Base-by-base conservation (phyloP, 352 stramenopile genomes). In the Globisporangium yorkense region DNA sequence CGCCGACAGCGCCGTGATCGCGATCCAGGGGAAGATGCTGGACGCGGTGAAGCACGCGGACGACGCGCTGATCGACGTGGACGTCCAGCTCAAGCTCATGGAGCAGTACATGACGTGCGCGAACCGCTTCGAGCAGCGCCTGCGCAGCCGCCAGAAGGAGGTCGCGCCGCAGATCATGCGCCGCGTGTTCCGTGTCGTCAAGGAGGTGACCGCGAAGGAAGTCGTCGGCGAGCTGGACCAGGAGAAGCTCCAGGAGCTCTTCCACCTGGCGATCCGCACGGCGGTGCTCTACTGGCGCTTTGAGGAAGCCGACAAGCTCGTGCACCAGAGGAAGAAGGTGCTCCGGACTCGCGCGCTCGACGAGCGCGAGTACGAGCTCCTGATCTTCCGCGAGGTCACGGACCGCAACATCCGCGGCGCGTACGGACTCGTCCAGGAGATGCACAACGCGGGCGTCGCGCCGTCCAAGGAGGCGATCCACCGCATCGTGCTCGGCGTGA, bases 51-150 rank as follows among this genome's bases (percentile, higher is more conserved):
- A n/a, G 13, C 31, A 71, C 39, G 69, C 68, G 31, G 58, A 64
- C n/a, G 65, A 74, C 16, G 51, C 33, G 33, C 33, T 39, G 6
- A 9, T 44, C 16, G 80, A 91, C 46, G 31, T 89, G 56, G 78
- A 88, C 37, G 66, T 89, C 39, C 64, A 65, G 0, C 40, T 79
- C 8, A 87, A 83, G 51, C 56, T 89, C 39, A 79, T 92, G 74
- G 76, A 79, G 47, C 80, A 94, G 61, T 92, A 89, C 68, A 86
- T 89, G 81, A 87, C 80, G 35, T 71, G 66, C 13, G 82, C 72
- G 8, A 80, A 74, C 56, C 80, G 80, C 13, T 77, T 80, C 55
- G 76, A 80, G 27, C 67, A 63, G 56, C 76, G 80, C 6, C 66
- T 94, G n/a, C 52, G 62, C 37, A 65, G 71, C n/a, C 68, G 62